These are phyloP conservation scores for Sporobolomyces pararoseus DNA, from an alignment of 768 basidiomycete species.

Conservation along the genomic window DNA sequence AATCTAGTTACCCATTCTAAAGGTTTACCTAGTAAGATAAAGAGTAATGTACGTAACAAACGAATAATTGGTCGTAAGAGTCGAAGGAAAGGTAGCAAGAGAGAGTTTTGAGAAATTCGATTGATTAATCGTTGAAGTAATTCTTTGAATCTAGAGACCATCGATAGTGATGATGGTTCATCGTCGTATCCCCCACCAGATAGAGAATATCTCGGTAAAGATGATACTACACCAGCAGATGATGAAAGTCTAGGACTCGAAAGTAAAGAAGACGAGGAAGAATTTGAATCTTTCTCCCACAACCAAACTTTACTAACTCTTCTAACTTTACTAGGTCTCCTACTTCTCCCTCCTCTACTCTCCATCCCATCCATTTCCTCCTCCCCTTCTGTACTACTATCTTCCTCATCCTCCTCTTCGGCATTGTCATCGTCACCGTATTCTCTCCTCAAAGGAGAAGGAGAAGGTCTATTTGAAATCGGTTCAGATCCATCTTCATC, in stretches of 20 bases:
- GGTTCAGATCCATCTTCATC: neutral
- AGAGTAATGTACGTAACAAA: neutral
- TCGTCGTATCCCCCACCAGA: neutral
- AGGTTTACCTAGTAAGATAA: neutral
- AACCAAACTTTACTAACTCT: constrained; percentile 26
- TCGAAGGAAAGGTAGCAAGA: constrained; percentile 1
- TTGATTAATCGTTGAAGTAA: neutral
- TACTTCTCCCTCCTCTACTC: neutral
- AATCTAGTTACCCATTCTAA: neutral
- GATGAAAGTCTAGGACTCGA: neutral
- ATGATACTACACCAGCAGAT: no score
- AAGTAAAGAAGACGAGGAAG: neutral
- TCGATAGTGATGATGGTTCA: neutral
- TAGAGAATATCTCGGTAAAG: neutral
- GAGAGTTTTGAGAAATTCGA: constrained; percentile 12
- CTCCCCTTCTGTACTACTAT: neutral
- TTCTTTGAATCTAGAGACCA: neutral
- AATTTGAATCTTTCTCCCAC: constrained; percentile 19
- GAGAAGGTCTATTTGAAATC: neutral
- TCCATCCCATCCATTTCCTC: neutral
- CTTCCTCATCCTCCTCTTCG: neutral
- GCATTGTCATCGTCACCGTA: no score
- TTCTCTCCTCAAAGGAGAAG: neutral
- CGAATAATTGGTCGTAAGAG: neutral
- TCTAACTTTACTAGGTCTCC: constrained; percentile 11